Base-by-base conservation (phyloP, 163 green algal species). In the Volvox carteri region DNA sequence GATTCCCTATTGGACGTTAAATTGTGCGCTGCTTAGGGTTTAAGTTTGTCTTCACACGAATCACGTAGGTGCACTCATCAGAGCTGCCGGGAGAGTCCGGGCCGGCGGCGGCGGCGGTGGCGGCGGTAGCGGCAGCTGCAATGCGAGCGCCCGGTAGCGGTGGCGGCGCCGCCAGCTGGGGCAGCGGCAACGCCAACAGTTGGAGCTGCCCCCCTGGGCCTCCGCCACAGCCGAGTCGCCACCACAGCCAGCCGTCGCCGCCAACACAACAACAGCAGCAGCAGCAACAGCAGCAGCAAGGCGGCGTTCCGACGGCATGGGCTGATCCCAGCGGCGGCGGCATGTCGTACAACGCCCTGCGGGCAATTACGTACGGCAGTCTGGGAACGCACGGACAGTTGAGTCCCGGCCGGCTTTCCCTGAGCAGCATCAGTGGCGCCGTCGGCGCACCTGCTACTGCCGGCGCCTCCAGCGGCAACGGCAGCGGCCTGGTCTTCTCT, bases 251-350 rank as follows among this genome's bases (percentile, higher is more conserved):
- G 54, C 54, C 28, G 8, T 19, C 30, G 44, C 37, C 33, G 28
- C 68, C 35, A 39, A 23, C 3, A 21, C 35, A 44, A 41, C 50
- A 73, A 33, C 18, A 41, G 7, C 78, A 73, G 23, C 56, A 76
- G 41, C 58, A 76, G 44, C 78, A 52, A 12, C 35, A 48, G 23
- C 52, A 68, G 23, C 78, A 52, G 58, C 39, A 19, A n/a, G 19
- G 33, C 23, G 30, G 37, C 28, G 79, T 86, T n/a, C 79, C 79
- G 16, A 86, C 79, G 4, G 79, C 79, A 0, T 86, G 79, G 79
- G 42, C 6, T 30, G 78, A 86, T 25, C 6, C 78, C 2, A 50
- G 25, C 56, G 78, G 78, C 37, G 28, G 44, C 33, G 52, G 77
- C 23, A 80, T 80, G 73, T 33, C 73, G 73, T 80, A 85, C 77